Conservation (phyloP, 2,329 filamentous ascomycete species). For the Cladosporium colombiae region DNA sequence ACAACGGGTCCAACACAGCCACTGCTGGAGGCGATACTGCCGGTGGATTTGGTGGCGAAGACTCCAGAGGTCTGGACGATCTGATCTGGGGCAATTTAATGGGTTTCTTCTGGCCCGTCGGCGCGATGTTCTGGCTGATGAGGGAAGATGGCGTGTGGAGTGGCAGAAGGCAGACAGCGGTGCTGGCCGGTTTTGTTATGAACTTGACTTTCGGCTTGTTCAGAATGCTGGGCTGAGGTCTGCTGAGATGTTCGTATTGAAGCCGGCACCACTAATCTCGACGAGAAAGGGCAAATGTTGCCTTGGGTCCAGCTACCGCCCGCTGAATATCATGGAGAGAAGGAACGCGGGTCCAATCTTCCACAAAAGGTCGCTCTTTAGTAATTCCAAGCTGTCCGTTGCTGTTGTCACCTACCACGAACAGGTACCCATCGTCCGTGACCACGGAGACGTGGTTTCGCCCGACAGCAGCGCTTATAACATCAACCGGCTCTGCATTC, state of each 20-base stretch:
- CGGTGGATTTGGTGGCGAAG: constrained; percentile 53
- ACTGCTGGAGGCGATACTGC: constrained; percentile 42
- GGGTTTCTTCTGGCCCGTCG: constrained; percentile 93
- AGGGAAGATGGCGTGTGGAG: constrained; percentile 87
- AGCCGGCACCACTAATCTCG: neutral
- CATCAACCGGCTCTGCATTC: constrained; percentile 45
- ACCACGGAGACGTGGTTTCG: constrained; percentile 61
- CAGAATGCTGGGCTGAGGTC: constrained; percentile 51
- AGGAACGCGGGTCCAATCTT: constrained; percentile 32
- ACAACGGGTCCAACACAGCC: constrained; percentile 47
- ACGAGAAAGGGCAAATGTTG: constrained; percentile 23
- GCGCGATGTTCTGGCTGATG: constrained; percentile 80
- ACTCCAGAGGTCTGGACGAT: constrained; percentile 72
- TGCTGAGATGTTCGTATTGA: neutral
- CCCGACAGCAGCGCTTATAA: constrained; percentile 60
- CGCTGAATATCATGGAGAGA: constrained; percentile 8
- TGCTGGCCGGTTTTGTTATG: constrained; percentile 79
- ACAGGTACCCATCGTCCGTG: constrained; percentile 53
- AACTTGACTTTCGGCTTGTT: constrained; percentile 76
- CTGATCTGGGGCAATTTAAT: constrained; percentile 85
- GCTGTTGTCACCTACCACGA: constrained; percentile 57
- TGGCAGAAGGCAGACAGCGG: constrained; percentile 79
- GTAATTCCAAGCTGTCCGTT: constrained; percentile 60
- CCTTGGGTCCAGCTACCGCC: constrained; percentile 31
- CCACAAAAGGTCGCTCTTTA: constrained; percentile 23